Evolutionary conservation across 2,329 filamentous ascomycete genomes (phyloP), one percentile per base, ranked within the genome.

Genomic region (Xenoacremonium recifei): DNA sequence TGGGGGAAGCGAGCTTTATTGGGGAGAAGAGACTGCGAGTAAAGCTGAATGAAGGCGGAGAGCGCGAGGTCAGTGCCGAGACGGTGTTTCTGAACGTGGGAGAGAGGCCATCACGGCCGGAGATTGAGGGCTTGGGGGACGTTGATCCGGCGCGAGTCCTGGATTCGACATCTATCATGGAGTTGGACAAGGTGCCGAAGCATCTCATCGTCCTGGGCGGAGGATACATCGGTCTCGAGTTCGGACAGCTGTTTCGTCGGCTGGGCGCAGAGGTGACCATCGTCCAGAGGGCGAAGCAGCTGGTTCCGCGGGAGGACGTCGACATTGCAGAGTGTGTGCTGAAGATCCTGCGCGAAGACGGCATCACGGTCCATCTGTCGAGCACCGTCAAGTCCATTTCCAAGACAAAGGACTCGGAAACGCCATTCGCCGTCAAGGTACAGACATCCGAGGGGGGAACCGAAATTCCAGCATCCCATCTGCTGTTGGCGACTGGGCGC

Each of bases 141-240:
- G 45, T 73, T 4, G 60, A 63, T 4, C 37, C 47, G n/a, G 55
- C 44, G 6, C 53, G 62, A 13, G 60, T 76, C 3, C 55, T 76
- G 17, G 60, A 76, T 53, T 76, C 72, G 7, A 76, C 71, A 1
- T 66, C 64, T 32, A 64, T 76, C 31, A 67, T 71, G 58, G 73
- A 77, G 47, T 58, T 76, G 4, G 64, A 54, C 13, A 54, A 59
- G 11, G 67, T 76, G 10, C 76, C 76, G 3, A 51, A 60, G 11
- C 71, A 75, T 56, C 61, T 79, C 4, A 57, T 77, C 25, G 67
- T 79, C 2, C 45, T 79, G n/a, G 75, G 76, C 2, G 75, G 75
- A 4, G 75, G 75, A 4, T 75, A 75, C 43, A 65, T 79, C 21
- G 76, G 74, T 2, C 58, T 78, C 10, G 75, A 79, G 49, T 79